Evolutionary conservation across 495 filamentous ascomycete species (phyloP), one percentile per base, ranked within the genome.

Genomic region (Penicillium fimorum): DNA sequence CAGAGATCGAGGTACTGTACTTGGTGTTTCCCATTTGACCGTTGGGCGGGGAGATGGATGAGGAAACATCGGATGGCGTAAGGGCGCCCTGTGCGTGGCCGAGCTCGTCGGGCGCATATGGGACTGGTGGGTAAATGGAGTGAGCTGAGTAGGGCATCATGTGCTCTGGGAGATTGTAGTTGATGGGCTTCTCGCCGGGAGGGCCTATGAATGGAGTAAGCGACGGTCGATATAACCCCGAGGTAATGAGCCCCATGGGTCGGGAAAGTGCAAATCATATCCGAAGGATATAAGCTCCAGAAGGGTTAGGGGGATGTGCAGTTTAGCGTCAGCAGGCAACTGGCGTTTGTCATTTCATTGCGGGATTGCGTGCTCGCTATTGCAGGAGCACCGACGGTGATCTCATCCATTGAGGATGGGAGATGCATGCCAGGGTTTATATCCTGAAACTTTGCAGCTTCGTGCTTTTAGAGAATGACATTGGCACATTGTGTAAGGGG

Each of bases 11-110:
- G 32, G 76, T 77, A 68, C 70, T 74, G 71, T 79, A 79, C 59
- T 77, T 76, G 64, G 52, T 71, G 67, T 73, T 74, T 59, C 71
- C 72, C 66, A 79, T 69, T 40, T 71, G 67, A 27, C 76, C 76
- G 54, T 76, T 79, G 25, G 76, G 76, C 18, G 76, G 76, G 32
- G 74, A 77, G 59, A 79, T 79, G 49, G 76, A 79, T 6, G 70
- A 73, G 0, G 76, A 79, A 51, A 79, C 72, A 56, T 79, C 76
- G 27, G 76, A 79, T 15, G 76, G 74, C 18, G 76, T 77, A 52
- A 74, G 49, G 24, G 69, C 64, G 29, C 76, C 74, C 40, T 68
- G 62, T 13, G 61, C 69, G 54, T 74, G 73, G 35, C 72, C 71
- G 47, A 75, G 57, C 13, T 79, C 76, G 59, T 77, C 76, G 53